phyloP scores from a whole-genome alignment of 129 eudicot genomes.

The Flaveria ramosissima region DNA sequence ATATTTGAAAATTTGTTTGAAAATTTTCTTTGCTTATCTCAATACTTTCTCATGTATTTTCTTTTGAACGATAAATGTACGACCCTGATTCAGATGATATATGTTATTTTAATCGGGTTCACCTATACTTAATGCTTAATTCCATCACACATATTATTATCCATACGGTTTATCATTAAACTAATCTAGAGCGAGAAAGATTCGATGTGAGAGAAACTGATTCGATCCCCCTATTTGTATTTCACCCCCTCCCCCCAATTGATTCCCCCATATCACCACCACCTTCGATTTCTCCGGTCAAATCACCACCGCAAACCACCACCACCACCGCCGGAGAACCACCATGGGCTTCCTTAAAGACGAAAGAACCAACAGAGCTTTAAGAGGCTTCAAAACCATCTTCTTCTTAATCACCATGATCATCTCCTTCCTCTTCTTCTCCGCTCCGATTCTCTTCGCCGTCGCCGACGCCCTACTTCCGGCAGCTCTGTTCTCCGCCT shows the following conservation, averaged over 20 bases:
- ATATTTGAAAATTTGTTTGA: too few relatives aligned
- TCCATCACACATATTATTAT: background rate
- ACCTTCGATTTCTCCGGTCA: constrained; percentile 14
- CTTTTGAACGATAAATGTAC: too few relatives aligned
- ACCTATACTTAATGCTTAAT: background rate
- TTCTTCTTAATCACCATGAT: constrained; percentile 74
- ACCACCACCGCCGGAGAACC: background rate
- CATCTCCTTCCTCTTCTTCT: constrained; percentile 65
- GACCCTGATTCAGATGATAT: too few relatives aligned
- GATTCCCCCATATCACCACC: background rate
- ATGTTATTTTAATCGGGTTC: too few relatives aligned
- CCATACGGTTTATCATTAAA: background rate
- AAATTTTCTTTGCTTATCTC: too few relatives aligned
- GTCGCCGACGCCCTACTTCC: constrained; percentile 90
- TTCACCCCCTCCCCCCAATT: constrained; percentile 19
- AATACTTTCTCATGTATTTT: background rate
- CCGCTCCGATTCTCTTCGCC: constrained; percentile 75
- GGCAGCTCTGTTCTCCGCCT: constrained; percentile 69
- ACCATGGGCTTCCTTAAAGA: constrained; percentile 63
- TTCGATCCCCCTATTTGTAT: constrained; percentile 16
- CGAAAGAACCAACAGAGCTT: constrained; percentile 52
- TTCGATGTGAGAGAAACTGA: constrained; percentile 18
- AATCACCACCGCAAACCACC: constrained; percentile 10
- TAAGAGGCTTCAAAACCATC: constrained; percentile 72
- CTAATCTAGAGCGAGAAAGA: constrained; percentile 11